A percentile compares a stretch with the other conserved stretches of the same genome.
phyloP scores from a whole-genome alignment of 495 filamentous ascomycete genomes.

The Neurospora sp. region DNA sequence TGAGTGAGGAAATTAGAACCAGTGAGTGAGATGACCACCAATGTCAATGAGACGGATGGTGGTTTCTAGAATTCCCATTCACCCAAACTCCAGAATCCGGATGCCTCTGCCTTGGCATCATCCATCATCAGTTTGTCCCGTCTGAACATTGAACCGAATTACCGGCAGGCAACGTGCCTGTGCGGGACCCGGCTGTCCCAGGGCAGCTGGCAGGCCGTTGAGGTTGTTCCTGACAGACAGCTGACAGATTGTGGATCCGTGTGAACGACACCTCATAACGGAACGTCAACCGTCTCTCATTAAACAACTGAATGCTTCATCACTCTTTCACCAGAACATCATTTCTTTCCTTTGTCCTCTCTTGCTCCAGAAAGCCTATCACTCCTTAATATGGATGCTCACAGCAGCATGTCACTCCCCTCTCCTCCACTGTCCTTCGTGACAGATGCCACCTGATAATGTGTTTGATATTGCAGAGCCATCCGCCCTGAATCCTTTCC shows the following conservation, averaged over 20 bases:
- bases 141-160: neutral
- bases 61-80: neutral
- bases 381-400: neutral
- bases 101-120: neutral
- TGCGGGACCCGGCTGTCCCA: no score
- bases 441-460: neutral
- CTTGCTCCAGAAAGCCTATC: neutral
- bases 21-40: neutral
- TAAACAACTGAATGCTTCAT: neutral
- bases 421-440: neutral
- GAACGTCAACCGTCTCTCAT: neutral
- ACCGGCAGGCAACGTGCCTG: neutral
- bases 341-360: neutral
- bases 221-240: neutral
- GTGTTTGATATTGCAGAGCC: neutral
- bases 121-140: neutral
- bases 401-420: neutral
- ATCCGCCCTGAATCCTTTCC: neutral
- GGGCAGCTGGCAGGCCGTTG: neutral
- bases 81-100: neutral
- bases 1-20: neutral
- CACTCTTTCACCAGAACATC: neutral
- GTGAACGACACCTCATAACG: neutral
- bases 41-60: neutral
- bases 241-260: neutral